phyloP scores from a whole-genome alignment of 176 grass and related monocot species.

The Oryza rufipogon region DNA sequence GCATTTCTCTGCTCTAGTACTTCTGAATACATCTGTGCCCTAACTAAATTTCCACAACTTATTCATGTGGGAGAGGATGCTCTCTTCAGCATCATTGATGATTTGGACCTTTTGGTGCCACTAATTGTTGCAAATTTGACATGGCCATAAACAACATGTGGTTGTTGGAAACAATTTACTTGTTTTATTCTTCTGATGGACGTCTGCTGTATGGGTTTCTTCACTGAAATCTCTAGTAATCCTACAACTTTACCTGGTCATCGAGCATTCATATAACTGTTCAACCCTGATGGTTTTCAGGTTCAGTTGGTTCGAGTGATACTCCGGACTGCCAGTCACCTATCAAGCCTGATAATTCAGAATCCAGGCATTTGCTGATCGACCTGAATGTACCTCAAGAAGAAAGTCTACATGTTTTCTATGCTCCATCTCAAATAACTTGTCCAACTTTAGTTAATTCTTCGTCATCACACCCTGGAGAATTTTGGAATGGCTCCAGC shows the following conservation, averaged over 20 bases:
- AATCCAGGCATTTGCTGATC: conserved; percentile 49
- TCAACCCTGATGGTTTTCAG: conserved; percentile 39
- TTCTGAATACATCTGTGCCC: not conserved
- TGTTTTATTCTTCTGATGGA: conserved; percentile 2
- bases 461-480: conserved; percentile 31
- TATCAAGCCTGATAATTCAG: conserved; percentile 42
- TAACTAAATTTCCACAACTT: not conserved
- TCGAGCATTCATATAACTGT: conserved; percentile 19
- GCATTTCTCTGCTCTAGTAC: conserved; percentile 2
- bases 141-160: not conserved
- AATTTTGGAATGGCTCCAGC: conserved; percentile 41
- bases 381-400: conserved; percentile 86
- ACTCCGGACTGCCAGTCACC: conserved; percentile 39
- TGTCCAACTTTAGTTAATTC: conserved; percentile 45
- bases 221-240: conserved; percentile 12
- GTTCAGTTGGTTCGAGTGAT: conserved; percentile 51
- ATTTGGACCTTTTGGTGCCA: conserved; percentile 4
- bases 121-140: not conserved
- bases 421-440: conserved; percentile 27
- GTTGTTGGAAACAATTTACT: conserved; percentile 18
- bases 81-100: not conserved
- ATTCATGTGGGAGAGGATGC: not conserved
- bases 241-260: not conserved
- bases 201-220: not conserved
- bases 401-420: conserved; percentile 46